These are phyloP conservation scores for Cladosporium sp. DNA, from an alignment of 2,329 filamentous ascomycete genomes.

Conservation along the genomic window DNA sequence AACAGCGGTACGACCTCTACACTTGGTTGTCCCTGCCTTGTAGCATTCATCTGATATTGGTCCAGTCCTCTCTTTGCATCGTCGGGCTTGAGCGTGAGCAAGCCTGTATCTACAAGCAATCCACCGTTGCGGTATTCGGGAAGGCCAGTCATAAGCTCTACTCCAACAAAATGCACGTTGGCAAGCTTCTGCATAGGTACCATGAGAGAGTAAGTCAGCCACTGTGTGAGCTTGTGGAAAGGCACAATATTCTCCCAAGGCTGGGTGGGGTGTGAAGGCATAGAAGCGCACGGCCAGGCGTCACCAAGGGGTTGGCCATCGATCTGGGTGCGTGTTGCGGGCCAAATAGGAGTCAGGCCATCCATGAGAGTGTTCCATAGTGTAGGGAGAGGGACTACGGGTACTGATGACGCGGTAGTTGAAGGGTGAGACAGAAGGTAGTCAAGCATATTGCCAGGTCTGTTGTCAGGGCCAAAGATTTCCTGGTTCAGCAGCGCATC, in stretches of 20 bases:
- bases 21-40: slow-evolving; percentile 66
- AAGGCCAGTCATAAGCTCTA: slow-evolving; percentile 79
- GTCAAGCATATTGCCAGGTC: slow-evolving; percentile 93
- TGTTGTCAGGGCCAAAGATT: slow-evolving; percentile 76
- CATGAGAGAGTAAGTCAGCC: slow-evolving; percentile 92
- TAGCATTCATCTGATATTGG: slow-evolving; percentile 66
- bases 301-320: slow-evolving; percentile 86
- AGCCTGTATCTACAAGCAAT: slow-evolving; percentile 77
- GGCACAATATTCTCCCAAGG: slow-evolving; percentile 80
- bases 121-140: slow-evolving; percentile 93
- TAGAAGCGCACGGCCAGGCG: slow-evolving; percentile 83
- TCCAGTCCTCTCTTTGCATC: slow-evolving; percentile 68
- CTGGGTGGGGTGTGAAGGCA: slow-evolving; percentile 69
- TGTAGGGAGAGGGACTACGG: slow-evolving; percentile 80
- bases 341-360: slow-evolving; percentile 84
- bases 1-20: slow-evolving; percentile 73
- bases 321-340: slow-evolving; percentile 76
- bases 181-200: slow-evolving; percentile 81
- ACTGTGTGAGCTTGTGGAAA: slow-evolving; percentile 92
- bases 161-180: slow-evolving; percentile 74
- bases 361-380: slow-evolving; percentile 90
- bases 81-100: slow-evolving; percentile 68
- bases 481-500: slow-evolving; percentile 74
- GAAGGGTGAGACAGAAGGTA: slow-evolving; percentile 89
- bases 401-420: slow-evolving; percentile 81